Evolutionary conservation across 2,329 filamentous ascomycete genomes (phyloP).

Genomic region (Colletotrichum liaoningense): DNA sequence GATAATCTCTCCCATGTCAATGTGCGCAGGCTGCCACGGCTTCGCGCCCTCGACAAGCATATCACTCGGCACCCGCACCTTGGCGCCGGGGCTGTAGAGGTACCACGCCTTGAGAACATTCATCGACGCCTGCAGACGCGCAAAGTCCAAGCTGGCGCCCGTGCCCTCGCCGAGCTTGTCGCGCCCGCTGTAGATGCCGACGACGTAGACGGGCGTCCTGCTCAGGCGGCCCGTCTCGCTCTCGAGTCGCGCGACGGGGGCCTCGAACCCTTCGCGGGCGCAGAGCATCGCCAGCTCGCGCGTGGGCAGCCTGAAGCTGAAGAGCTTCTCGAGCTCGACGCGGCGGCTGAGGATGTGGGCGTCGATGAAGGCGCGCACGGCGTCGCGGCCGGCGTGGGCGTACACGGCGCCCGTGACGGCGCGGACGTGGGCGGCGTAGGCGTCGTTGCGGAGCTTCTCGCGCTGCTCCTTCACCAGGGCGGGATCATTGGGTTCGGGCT

Average conservation of each 20-base stretch:
- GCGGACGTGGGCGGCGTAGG: constrained; percentile 82
- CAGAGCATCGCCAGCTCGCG: constrained; percentile 87
- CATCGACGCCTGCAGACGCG: constrained; percentile 82
- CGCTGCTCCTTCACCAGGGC: constrained; percentile 40
- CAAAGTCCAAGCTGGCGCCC: constrained; percentile 81
- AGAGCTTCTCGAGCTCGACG: constrained; percentile 81
- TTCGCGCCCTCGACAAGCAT: constrained; percentile 71
- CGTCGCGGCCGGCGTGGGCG: constrained; percentile 81
- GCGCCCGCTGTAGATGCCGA: constrained; percentile 90
- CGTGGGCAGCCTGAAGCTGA: constrained; percentile 86
- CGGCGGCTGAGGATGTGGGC: constrained; percentile 86
- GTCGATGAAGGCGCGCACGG: constrained; percentile 85
- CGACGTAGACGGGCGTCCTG: constrained; percentile 89
- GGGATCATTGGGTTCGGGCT: constrained; percentile 12
- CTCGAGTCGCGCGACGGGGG: constrained; percentile 86
- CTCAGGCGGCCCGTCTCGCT: constrained; percentile 90
- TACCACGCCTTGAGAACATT: constrained; percentile 95
- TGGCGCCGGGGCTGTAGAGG: constrained; percentile 82
- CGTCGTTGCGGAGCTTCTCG: constrained; percentile 80
- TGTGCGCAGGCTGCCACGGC: constrained; percentile 74
- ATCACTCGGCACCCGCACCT: constrained; percentile 76
- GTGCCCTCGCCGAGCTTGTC: constrained; percentile 95
- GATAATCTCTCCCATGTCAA: constrained; percentile 79
- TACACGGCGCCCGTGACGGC: constrained; percentile 89
- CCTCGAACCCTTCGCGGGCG: constrained; percentile 87